A percentile compares a stretch with the other conserved stretches of the same genome.
Evolutionary conservation across 306 rosid genomes (phyloP).

Genomic region (Fagus crenata): DNA sequence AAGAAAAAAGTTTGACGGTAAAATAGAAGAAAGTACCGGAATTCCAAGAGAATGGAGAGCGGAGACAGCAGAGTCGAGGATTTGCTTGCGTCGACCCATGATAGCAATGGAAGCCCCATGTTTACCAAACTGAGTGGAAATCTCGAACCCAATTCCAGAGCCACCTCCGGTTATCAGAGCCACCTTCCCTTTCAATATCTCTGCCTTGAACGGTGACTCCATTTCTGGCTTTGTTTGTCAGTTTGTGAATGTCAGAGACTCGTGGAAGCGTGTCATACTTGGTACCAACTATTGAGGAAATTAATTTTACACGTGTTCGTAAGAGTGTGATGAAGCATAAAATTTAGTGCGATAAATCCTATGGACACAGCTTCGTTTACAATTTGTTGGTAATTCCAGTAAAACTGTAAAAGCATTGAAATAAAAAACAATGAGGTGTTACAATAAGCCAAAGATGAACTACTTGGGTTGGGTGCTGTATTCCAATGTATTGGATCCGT

Average conservation of each 20-base stretch:
- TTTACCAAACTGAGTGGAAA: constrained; percentile 68
- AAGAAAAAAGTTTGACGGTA: neutral
- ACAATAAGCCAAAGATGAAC: too few species aligned
- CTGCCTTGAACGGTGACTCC: constrained; percentile 70
- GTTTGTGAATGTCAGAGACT: neutral
- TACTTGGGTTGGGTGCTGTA: too few species aligned
- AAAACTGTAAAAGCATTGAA: too few species aligned
- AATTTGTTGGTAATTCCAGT: too few species aligned
- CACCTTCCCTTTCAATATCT: constrained; percentile 69
- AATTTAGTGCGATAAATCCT: too few species aligned
- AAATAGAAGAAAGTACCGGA: constrained; percentile 30
- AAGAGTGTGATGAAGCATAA: too few species aligned
- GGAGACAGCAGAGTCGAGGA: constrained; percentile 71
- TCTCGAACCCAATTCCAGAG: constrained; percentile 86
- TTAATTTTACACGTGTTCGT: too few species aligned
- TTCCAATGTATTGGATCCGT: too few species aligned
- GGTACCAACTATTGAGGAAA: too few species aligned
- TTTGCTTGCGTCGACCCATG: constrained; percentile 83
- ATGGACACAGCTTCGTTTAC: too few species aligned
- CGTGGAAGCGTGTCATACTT: neutral
- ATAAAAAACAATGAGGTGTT: too few species aligned
- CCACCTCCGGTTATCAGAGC: constrained; percentile 90
- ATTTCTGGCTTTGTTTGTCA: neutral
- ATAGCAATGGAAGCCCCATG: constrained; percentile 91
- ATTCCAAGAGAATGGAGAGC: constrained; percentile 64